Conservation (phyloP, 306 rosid genomes). For the Vachellia pachyceras region DNA sequence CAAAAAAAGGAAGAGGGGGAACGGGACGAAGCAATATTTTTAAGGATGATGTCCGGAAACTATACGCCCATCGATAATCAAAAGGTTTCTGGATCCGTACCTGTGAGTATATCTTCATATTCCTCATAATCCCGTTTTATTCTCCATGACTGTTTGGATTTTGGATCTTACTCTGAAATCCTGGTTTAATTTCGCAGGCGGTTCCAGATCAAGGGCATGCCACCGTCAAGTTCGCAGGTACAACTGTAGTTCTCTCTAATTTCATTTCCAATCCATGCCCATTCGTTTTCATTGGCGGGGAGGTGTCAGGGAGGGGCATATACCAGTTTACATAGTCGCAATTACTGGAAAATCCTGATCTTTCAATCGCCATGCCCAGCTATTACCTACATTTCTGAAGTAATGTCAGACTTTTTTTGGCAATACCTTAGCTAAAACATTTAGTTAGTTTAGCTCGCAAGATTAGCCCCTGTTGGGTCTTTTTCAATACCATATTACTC, state of each 20-base stretch:
- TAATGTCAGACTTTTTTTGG: background rate
- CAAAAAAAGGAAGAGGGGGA: background rate
- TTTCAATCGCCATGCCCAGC: background rate
- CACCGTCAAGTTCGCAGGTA: slow-evolving; percentile 68
- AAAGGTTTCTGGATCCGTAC: slow-evolving; percentile 79
- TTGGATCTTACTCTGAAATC: slow-evolving; percentile 23
- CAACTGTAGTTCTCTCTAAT: slow-evolving; percentile 17
- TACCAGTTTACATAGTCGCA: background rate
- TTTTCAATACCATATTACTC: background rate
- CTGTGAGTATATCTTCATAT: slow-evolving; percentile 50
- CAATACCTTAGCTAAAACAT: background rate
- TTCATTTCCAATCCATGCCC: background rate
- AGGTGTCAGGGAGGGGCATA: background rate
- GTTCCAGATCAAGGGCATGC: slow-evolving; percentile 73
- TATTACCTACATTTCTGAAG: background rate
- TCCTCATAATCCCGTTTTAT: background rate
- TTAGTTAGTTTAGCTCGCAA: background rate
- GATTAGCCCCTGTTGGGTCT: background rate
- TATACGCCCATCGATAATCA: slow-evolving; percentile 69
- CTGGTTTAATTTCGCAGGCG: slow-evolving; percentile 51
- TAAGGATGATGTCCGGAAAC: slow-evolving; percentile 79
- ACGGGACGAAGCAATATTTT: background rate
- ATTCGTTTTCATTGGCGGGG: background rate
- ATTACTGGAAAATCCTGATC: background rate
- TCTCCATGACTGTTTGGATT: background rate